A percentile compares a stretch with the other conserved stretches of the same genome.
These are phyloP conservation scores for Nigrograna mackinnonii DNA, from an alignment of 2,329 filamentous ascomycete species.

Conservation along the genomic window DNA sequence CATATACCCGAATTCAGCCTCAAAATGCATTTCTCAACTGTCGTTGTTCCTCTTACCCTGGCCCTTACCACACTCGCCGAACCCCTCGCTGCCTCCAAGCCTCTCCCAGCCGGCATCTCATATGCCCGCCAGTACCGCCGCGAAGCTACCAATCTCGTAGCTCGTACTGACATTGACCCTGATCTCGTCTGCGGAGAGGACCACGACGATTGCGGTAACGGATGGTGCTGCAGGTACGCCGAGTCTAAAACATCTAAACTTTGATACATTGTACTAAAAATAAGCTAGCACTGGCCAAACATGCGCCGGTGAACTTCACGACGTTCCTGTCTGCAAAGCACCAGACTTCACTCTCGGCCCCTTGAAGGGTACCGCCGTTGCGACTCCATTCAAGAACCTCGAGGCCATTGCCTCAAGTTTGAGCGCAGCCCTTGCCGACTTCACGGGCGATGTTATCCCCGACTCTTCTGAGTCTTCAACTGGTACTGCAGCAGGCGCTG, in stretches of 20 bases:
- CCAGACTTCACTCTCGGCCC: slow-evolving; percentile 3
- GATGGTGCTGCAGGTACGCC: slow-evolving; percentile 11
- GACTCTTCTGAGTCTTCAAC: background rate
- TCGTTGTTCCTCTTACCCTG: slow-evolving; percentile 7
- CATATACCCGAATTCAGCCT: background rate
- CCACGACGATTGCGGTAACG: slow-evolving; percentile 11
- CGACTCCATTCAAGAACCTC: slow-evolving; percentile 9
- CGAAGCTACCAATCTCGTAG: background rate
- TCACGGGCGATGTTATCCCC: slow-evolving; percentile 1
- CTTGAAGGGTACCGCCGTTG: slow-evolving; percentile 4
- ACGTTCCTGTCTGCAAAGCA: slow-evolving; percentile 10
- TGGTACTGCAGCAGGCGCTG: background rate
- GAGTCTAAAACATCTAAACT: background rate
- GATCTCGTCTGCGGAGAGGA: slow-evolving; percentile 6
- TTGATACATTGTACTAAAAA: slow-evolving; percentile 1
- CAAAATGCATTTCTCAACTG: slow-evolving; percentile 10
- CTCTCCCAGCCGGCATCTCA: slow-evolving; percentile 6
- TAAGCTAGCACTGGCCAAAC: background rate
- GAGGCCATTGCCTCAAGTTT: slow-evolving; percentile 4
- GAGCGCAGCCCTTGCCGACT: slow-evolving; percentile 1
- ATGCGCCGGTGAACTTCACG: slow-evolving; percentile 7
- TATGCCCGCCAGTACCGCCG: slow-evolving; percentile 8
- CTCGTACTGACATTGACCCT: slow-evolving; percentile 6
- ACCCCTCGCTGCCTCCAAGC: slow-evolving; percentile 1
- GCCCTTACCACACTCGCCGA: slow-evolving; percentile 4